Evolutionary conservation across 2,329 filamentous ascomycete species (phyloP).

Genomic region (Aureobasidium sp.): DNA sequence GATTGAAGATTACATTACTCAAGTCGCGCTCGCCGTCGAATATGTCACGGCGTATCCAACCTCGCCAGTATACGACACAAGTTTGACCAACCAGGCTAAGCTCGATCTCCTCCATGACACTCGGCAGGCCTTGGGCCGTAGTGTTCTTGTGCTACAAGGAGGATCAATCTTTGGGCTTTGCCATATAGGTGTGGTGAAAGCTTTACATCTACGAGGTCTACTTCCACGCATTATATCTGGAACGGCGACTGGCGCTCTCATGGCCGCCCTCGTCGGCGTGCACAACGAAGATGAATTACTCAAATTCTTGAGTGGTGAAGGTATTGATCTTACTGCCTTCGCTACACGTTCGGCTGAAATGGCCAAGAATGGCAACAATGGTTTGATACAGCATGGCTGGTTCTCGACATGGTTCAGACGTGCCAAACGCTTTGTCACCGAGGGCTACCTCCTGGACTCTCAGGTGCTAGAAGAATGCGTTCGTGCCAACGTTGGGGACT

Average conservation of each 20-base stretch:
- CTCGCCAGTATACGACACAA: slow-evolving; percentile 23
- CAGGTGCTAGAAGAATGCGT: slow-evolving; percentile 78
- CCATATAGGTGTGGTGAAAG: slow-evolving; percentile 85
- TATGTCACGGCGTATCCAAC: slow-evolving; percentile 65
- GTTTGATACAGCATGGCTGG: slow-evolving; percentile 32
- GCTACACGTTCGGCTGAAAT: slow-evolving; percentile 35
- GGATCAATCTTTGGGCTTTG: slow-evolving; percentile 88
- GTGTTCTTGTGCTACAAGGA: slow-evolving; percentile 78
- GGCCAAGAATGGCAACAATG: slow-evolving; percentile 19
- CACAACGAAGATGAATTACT: slow-evolving; percentile 82
- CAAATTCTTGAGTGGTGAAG: slow-evolving; percentile 66
- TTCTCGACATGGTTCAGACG: slow-evolving; percentile 57
- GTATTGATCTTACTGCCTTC: slow-evolving; percentile 79
- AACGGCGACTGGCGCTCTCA: slow-evolving; percentile 81
- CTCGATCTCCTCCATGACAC: slow-evolving; percentile 82
- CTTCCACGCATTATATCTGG: slow-evolving; percentile 87
- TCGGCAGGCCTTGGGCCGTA: slow-evolving; percentile 79
- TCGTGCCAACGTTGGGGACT: slow-evolving; percentile 73
- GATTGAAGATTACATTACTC: slow-evolving; percentile 84
- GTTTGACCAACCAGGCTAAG: slow-evolving; percentile 67
- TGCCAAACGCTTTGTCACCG: slow-evolving; percentile 59
- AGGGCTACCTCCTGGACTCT: slow-evolving; percentile 80
- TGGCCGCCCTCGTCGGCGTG: slow-evolving; percentile 79
- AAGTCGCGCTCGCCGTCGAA: slow-evolving; percentile 73
- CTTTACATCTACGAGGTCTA: slow-evolving; percentile 70